Evolutionary conservation across 2,329 filamentous ascomycete genomes (phyloP).

Genomic region (Colletotrichum sp.): DNA sequence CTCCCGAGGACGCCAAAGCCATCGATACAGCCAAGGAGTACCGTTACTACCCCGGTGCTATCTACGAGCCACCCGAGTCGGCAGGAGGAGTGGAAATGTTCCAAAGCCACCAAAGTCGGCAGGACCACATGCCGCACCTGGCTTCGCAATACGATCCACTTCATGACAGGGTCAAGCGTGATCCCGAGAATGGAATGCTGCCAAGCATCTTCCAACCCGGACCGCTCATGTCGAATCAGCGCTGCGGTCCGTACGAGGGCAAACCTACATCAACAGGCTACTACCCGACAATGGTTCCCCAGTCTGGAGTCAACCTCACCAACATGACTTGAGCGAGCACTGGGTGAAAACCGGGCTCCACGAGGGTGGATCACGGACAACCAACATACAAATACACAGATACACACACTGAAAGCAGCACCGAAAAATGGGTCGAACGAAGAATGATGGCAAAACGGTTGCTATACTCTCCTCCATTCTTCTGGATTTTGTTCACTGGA

Average conservation of each 20-base stretch:
- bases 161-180: constrained; percentile 47
- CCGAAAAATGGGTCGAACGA: not conserved
- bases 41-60: constrained; percentile 57
- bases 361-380: not conserved
- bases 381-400: not conserved
- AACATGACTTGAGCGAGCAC: constrained; percentile 20
- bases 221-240: constrained; percentile 40
- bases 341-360: not conserved
- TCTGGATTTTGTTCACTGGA: not conserved
- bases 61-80: constrained; percentile 50
- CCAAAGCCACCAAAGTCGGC: constrained; percentile 37
- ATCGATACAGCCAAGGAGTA: constrained; percentile 56
- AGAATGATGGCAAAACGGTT: not conserved
- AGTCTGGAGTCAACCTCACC: constrained; percentile 52
- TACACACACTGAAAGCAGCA: not conserved
- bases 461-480: not conserved
- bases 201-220: constrained; percentile 53
- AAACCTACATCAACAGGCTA: constrained; percentile 57
- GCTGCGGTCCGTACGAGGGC: constrained; percentile 57
- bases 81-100: constrained; percentile 55
- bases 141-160: constrained; percentile 29
- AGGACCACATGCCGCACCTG: constrained; percentile 38
- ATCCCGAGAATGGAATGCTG: constrained; percentile 49
- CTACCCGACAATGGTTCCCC: constrained; percentile 56
- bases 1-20: constrained; percentile 55